These are phyloP conservation scores for Pyrenopolyporus hunteri DNA, from an alignment of 495 filamentous ascomycete genomes.

Conservation along the genomic window DNA sequence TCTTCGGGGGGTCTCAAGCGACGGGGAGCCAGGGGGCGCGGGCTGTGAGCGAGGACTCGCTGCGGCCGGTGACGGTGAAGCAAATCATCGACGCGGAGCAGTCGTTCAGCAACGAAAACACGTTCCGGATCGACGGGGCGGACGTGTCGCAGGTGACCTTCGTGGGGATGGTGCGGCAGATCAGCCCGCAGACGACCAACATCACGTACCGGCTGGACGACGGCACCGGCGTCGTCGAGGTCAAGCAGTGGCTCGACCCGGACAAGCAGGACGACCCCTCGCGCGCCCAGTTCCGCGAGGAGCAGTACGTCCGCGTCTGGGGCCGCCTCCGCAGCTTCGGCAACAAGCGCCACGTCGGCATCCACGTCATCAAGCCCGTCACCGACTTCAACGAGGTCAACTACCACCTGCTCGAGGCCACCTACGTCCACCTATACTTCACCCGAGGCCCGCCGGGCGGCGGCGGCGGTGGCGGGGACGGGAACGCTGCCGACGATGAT, in stretches of 20 bases:
- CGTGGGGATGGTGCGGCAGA: conserved; percentile 86
- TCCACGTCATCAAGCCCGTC: conserved; percentile 80
- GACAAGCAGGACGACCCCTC: conserved; percentile 60
- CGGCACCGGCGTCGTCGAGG: conserved; percentile 90
- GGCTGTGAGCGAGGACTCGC: conserved; percentile 63
- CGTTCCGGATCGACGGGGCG: conserved; percentile 76
- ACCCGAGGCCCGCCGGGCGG: conserved; percentile 64
- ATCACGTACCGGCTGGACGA: conserved; percentile 92
- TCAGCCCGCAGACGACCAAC: conserved; percentile 87
- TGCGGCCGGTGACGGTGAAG: conserved; percentile 93
- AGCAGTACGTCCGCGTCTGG: conserved; percentile 81
- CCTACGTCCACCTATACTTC: conserved; percentile 83
- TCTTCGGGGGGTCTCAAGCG: conserved; percentile 49
- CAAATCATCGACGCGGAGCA: conserved; percentile 83
- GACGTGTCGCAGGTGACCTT: conserved; percentile 73
- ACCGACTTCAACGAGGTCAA: conserved; percentile 88
- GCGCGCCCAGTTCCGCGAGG: conserved; percentile 53
- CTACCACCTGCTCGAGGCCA: conserved; percentile 87
- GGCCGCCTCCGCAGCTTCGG: conserved; percentile 79
- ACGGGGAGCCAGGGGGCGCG: conserved; percentile 50
- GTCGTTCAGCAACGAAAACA: conserved; percentile 70
- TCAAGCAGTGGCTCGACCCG: conserved; percentile 87
- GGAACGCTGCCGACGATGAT: conserved; percentile 49
- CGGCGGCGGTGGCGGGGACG: conserved; percentile 41
- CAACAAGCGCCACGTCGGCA: conserved; percentile 77